phyloP scores from a whole-genome alignment of 192 early-diverging fungal genomes.

The Coemansia sp. region DNA sequence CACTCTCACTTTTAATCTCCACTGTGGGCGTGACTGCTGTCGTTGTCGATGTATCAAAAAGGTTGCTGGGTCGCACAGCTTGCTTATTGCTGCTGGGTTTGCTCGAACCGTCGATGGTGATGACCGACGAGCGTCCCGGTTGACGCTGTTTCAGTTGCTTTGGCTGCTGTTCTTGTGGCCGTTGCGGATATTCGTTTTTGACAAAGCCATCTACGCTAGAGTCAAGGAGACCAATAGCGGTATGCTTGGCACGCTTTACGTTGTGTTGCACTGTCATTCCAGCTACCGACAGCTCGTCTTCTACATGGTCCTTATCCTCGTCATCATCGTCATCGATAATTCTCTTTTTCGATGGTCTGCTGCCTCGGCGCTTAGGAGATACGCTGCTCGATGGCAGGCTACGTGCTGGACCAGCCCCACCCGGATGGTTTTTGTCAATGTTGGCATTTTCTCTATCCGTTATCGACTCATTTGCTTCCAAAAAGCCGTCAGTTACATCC shows the following conservation, averaged over 20 bases:
- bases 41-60: constrained; percentile 4
- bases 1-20: constrained; percentile 27
- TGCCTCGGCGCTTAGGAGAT: constrained; percentile 21
- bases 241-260: constrained; percentile 13
- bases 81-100: constrained; percentile 7
- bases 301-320: constrained; percentile 8
- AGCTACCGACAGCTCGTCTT: neutral
- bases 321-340: constrained; percentile 29
- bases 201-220: neutral
- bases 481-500: neutral
- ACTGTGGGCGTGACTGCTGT: constrained; percentile 17
- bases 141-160: neutral
- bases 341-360: constrained; percentile 24
- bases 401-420: no score
- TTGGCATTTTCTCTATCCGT: neutral
- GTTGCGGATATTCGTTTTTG: neutral
- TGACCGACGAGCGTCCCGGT: neutral
- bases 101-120: constrained; percentile 20
- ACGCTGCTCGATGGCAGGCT: constrained; percentile 9
- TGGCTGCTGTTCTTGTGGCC: neutral
- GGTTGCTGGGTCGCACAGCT: constrained; percentile 8
- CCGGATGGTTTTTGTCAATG: neutral
- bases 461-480: neutral
- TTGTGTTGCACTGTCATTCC: neutral
- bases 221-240: neutral